phyloP scores from a whole-genome alignment of 768 basidiomycete genomes.

The Rhodotorula taiwanensis region DNA sequence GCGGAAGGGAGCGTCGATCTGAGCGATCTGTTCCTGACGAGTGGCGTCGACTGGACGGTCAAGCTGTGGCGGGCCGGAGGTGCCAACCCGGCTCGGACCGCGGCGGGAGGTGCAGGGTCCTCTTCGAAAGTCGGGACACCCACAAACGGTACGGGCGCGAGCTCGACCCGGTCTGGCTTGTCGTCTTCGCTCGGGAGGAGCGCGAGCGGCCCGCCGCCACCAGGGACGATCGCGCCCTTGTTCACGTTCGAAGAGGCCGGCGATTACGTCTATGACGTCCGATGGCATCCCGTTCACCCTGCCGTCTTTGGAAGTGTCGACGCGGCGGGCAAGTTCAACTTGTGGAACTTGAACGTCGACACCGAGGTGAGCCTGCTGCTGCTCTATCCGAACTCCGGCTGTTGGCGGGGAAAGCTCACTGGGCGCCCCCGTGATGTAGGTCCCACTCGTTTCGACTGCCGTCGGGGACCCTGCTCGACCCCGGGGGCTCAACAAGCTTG shows the following conservation, averaged over 20 bases:
- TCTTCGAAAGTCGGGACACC: too few species aligned
- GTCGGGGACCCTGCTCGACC: constrained; percentile 50
- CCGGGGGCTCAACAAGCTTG: constrained; percentile 79
- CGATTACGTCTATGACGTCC: constrained; percentile 97
- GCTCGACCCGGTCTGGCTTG: neutral
- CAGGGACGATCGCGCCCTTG: constrained; percentile 56
- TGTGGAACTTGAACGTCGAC: constrained; percentile 97
- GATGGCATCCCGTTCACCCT: constrained; percentile 95
- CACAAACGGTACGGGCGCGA: neutral
- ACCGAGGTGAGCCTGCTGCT: constrained; percentile 63
- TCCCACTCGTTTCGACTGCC: constrained; percentile 78
- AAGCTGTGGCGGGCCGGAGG: constrained; percentile 70
- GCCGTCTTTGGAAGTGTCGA: constrained; percentile 89
- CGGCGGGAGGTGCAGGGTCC: neutral
- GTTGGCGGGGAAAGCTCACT: too few species aligned
- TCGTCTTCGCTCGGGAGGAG: neutral
- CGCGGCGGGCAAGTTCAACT: constrained; percentile 87
- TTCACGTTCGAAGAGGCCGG: constrained; percentile 96
- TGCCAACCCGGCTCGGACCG: too few species aligned
- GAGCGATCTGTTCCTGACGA: constrained; percentile 85
- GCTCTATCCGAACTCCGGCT: too few species aligned
- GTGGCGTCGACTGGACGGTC: constrained; percentile 95
- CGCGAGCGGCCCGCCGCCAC: neutral
- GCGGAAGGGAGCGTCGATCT: constrained; percentile 85
- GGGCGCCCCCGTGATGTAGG: too few species aligned